These are phyloP conservation scores for Yamadazyma atmosphaerica DNA, from an alignment of 1,139 yeast species.

Conservation along the genomic window DNA sequence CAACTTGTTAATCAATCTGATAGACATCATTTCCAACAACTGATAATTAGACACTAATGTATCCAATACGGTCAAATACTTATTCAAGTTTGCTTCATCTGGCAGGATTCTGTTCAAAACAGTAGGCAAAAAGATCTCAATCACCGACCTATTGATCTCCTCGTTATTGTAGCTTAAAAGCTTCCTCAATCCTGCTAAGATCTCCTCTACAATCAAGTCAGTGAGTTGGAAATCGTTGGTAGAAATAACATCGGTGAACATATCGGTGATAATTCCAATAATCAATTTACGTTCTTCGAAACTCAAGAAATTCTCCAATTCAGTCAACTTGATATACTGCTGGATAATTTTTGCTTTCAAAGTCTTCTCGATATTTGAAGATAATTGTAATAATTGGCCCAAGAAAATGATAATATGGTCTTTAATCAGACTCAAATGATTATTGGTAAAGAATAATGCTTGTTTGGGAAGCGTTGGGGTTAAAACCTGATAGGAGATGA, in stretches of 20 bases:
- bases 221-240: constrained; percentile 37
- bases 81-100: constrained; percentile 25
- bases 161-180: constrained; percentile 42
- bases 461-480: constrained; percentile 29
- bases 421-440: constrained; percentile 37
- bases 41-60: constrained; percentile 45
- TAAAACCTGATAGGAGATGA: constrained; percentile 29
- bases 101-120: constrained; percentile 49
- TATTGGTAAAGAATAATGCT: constrained; percentile 16
- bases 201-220: constrained; percentile 33
- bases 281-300: constrained; percentile 60
- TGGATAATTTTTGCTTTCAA: constrained; percentile 66
- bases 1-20: constrained; percentile 44
- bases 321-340: constrained; percentile 58
- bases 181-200: constrained; percentile 53
- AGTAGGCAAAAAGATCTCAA: constrained; percentile 61
- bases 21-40: constrained; percentile 49
- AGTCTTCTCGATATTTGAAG: constrained; percentile 66
- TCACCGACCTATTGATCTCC: constrained; percentile 35
- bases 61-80: constrained; percentile 46
- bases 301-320: constrained; percentile 46
- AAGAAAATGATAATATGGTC: constrained; percentile 67
- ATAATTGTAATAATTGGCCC: constrained; percentile 64
- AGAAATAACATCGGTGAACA: constrained; percentile 40
- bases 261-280: constrained; percentile 66